These are phyloP conservation scores for Phytophthora capsici DNA, from an alignment of 352 stramenopile genomes.

Conservation along the genomic window DNA sequence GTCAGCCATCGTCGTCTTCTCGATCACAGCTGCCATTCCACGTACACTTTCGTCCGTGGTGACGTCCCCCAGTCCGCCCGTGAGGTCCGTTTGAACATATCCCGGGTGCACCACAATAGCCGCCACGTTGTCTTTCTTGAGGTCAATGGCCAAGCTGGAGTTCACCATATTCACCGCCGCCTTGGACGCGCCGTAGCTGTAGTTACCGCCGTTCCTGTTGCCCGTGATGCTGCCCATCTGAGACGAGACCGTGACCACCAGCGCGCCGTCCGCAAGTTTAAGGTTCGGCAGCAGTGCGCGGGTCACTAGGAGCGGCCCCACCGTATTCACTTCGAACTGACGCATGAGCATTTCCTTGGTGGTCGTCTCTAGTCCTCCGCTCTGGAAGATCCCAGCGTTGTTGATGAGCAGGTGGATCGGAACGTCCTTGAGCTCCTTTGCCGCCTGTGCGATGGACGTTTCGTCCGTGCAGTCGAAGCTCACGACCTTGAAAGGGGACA, in stretches of 20 bases:
- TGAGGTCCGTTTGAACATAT: slow-evolving; percentile 64
- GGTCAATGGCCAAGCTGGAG: slow-evolving; percentile 45
- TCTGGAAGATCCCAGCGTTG: slow-evolving; percentile 55
- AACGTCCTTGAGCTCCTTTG: slow-evolving; percentile 44
- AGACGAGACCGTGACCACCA: slow-evolving; percentile 18
- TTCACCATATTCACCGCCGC: slow-evolving; percentile 74
- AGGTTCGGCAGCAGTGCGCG: slow-evolving; percentile 52
- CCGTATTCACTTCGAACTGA: slow-evolving; percentile 67
- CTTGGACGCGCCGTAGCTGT: slow-evolving; percentile 77
- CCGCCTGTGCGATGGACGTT: slow-evolving; percentile 41
- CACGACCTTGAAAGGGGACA: slow-evolving; percentile 52
- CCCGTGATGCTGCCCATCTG: slow-evolving; percentile 48
- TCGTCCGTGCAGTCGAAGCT: slow-evolving; percentile 53
- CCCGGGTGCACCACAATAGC: slow-evolving; percentile 55
- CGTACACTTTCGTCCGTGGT: slow-evolving; percentile 39
- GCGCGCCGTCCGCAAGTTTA: slow-evolving; percentile 17
- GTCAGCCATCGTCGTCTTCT: slow-evolving; percentile 38
- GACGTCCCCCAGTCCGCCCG: slow-evolving; percentile 31
- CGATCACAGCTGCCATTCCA: slow-evolving; percentile 41
- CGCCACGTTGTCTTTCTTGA: slow-evolving; percentile 49
- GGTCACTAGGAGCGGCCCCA: slow-evolving; percentile 63
- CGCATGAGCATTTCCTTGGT: slow-evolving; percentile 55
- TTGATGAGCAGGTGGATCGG: slow-evolving; percentile 68
- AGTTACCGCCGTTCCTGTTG: slow-evolving; percentile 44
- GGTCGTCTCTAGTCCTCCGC: slow-evolving; percentile 29